phyloP scores from a whole-genome alignment of 1,284 basidiomycete genomes.

The Omphalotus olearius region DNA sequence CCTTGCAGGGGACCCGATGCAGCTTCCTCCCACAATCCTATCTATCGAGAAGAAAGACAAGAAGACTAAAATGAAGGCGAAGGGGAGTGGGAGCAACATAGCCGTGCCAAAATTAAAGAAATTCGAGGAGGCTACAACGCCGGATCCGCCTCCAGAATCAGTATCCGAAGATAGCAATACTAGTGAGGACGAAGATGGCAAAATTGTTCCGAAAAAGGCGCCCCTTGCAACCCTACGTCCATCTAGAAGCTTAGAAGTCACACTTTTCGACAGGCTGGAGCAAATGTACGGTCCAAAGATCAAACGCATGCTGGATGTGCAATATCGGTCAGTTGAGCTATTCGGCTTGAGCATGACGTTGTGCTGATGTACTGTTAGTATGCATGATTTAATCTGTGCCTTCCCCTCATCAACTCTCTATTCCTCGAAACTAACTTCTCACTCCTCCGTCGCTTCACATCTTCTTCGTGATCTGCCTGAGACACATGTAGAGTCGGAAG shows the following conservation, averaged over 20 bases:
- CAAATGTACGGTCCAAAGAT: slow-evolving; percentile 79
- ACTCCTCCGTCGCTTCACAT: slow-evolving; percentile 67
- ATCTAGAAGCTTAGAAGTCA: slow-evolving; percentile 79
- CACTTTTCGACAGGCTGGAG: slow-evolving; percentile 89
- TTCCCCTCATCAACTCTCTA: slow-evolving; percentile 90
- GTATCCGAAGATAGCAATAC: slow-evolving; percentile 1
- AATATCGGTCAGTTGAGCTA: slow-evolving; percentile 65
- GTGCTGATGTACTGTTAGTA: slow-evolving; percentile 40
- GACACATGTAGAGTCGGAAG: slow-evolving; percentile 39
- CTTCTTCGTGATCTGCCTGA: slow-evolving; percentile 71
- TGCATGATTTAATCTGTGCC: slow-evolving; percentile 82
- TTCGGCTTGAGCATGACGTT: no score
- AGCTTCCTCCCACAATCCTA: slow-evolving; percentile 90
- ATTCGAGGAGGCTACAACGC: slow-evolving; percentile 12
- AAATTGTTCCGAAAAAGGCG: slow-evolving; percentile 1
- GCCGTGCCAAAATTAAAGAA: slow-evolving; percentile 18
- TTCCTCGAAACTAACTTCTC: slow-evolving; percentile 65
- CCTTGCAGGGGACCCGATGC: slow-evolving; percentile 87
- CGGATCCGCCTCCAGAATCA: slow-evolving; percentile 1
- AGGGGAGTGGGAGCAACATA: slow-evolving; percentile 10
- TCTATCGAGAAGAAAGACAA: slow-evolving; percentile 45
- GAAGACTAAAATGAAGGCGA: slow-evolving; percentile 17
- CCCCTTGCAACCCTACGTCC: slow-evolving; percentile 42
- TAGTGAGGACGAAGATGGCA: background rate
- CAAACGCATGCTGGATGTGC: slow-evolving; percentile 83